Evolutionary conservation across 2,329 filamentous ascomycete genomes (phyloP).

Genomic region (Calonectria crousiana): DNA sequence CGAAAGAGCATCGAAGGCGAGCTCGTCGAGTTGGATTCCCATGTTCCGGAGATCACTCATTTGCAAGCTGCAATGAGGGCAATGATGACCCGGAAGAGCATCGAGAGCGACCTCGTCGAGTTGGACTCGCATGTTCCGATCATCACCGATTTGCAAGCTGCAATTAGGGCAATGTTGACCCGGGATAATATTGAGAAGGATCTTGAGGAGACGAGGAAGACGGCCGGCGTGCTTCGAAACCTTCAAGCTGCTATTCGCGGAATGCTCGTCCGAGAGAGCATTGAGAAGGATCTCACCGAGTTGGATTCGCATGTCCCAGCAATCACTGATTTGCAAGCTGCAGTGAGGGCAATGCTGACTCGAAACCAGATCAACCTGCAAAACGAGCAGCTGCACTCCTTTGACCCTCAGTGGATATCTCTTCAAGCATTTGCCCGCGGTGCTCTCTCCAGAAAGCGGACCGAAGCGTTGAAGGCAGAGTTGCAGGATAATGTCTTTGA

Average conservation of each 20-base stretch:
- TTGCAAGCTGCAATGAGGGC: constrained; percentile 78
- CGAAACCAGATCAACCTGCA: constrained; percentile 66
- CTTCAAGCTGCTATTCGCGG: constrained; percentile 78
- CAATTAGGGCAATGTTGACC: constrained; percentile 67
- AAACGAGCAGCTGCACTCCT: constrained; percentile 63
- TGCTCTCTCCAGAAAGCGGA: constrained; percentile 58
- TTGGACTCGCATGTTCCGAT: constrained; percentile 64
- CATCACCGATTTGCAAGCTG: constrained; percentile 73
- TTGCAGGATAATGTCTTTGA: constrained; percentile 57
- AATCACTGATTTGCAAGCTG: constrained; percentile 73
- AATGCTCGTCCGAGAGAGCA: constrained; percentile 69
- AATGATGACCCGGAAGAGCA: constrained; percentile 65
- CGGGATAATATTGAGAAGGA: background rate
- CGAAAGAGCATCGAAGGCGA: constrained; percentile 69
- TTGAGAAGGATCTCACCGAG: constrained; percentile 65
- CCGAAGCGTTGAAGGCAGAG: constrained; percentile 61
- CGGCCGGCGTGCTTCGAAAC: constrained; percentile 64
- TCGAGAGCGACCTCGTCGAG: constrained; percentile 65
- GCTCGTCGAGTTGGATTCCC: constrained; percentile 62
- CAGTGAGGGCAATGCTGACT: constrained; percentile 71
- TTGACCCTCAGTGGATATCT: constrained; percentile 62
- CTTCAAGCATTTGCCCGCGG: constrained; percentile 60
- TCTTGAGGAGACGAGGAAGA: constrained; percentile 61
- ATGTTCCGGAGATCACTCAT: constrained; percentile 62
- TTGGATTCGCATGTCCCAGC: constrained; percentile 64